Conservation (phyloP, 2,329 filamentous ascomycete genomes). For the Colletotrichum brevisporum region DNA sequence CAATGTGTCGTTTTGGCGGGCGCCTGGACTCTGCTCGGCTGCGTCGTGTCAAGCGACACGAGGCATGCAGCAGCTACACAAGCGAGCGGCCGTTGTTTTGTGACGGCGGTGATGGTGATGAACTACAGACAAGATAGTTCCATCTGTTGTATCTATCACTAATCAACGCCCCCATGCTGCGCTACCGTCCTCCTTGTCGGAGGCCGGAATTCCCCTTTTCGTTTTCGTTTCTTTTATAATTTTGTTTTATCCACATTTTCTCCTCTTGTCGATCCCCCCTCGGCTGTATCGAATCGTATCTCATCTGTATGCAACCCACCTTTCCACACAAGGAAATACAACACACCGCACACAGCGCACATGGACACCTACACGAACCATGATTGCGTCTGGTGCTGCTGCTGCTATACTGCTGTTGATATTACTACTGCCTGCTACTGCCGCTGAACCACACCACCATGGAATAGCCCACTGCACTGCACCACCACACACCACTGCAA, state of each 20-base stretch:
- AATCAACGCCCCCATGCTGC: too few relatives aligned
- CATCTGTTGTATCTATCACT: too few relatives aligned
- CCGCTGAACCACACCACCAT: too few relatives aligned
- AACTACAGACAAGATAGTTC: background rate
- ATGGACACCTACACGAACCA: background rate
- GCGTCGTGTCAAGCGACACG: slow-evolving; percentile 27
- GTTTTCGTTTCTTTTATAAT: slow-evolving; percentile 23
- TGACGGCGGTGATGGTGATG: background rate
- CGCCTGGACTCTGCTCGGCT: background rate
- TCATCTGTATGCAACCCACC: slow-evolving; percentile 30
- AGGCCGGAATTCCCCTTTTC: slow-evolving; percentile 1
- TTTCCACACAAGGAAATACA: slow-evolving; percentile 6
- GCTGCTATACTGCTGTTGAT: background rate
- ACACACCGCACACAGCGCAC: slow-evolving; percentile 27
- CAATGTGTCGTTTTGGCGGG: slow-evolving; percentile 20
- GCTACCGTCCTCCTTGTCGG: too few relatives aligned
- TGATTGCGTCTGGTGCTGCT: background rate
- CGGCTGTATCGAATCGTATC: slow-evolving; percentile 35
- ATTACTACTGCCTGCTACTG: too few relatives aligned
- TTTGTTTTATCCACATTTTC: slow-evolving; percentile 37
- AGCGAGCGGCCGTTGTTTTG: background rate
- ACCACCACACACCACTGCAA: too few relatives aligned
- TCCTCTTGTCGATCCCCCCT: slow-evolving; percentile 36
- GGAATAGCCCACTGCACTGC: too few relatives aligned
- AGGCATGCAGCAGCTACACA: background rate